Evolutionary conservation across 352 stramenopile genomes (phyloP).

Genomic region (Elongisporangium prolatum): DNA sequence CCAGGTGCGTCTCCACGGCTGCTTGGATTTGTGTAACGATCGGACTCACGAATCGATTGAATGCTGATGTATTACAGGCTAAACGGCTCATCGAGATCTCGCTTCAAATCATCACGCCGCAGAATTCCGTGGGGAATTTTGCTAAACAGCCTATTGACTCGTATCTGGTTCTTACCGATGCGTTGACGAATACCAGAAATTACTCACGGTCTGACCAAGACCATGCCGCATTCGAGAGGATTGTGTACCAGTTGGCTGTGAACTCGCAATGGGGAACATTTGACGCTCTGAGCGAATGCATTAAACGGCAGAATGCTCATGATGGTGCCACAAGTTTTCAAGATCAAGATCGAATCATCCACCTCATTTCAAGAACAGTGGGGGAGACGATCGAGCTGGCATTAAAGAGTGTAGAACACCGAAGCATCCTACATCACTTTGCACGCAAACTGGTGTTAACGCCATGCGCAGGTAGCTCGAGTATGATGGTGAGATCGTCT

Average conservation of each 20-base stretch:
- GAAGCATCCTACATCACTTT: constrained; percentile 16
- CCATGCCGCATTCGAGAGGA: constrained; percentile 7
- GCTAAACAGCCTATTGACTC: constrained; percentile 23
- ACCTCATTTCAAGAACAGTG: constrained; percentile 20
- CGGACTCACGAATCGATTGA: neutral
- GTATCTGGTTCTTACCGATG: constrained; percentile 47
- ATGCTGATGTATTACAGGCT: constrained; percentile 13
- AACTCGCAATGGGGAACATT: constrained; percentile 21
- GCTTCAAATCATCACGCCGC: constrained; percentile 27
- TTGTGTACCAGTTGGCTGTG: constrained; percentile 26
- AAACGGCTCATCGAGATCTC: constrained; percentile 36
- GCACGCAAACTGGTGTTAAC: constrained; percentile 22
- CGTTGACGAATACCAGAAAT: constrained; percentile 25
- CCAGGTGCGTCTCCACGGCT: constrained; percentile 15
- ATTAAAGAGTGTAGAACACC: constrained; percentile 3
- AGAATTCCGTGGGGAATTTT: constrained; percentile 5
- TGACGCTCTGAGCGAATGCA: constrained; percentile 25
- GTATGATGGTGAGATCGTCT: constrained; percentile 17
- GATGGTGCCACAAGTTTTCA: neutral
- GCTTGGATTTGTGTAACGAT: neutral
- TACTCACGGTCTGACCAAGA: constrained; percentile 18
- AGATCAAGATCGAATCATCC: constrained; percentile 20
- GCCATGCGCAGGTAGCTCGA: constrained; percentile 15
- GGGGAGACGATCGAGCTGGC: constrained; percentile 14
- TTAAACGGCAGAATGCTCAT: constrained; percentile 12